Evolutionary conservation across 495 filamentous ascomycete genomes (phyloP).

Genomic region (Venustampulla echinocandica): DNA sequence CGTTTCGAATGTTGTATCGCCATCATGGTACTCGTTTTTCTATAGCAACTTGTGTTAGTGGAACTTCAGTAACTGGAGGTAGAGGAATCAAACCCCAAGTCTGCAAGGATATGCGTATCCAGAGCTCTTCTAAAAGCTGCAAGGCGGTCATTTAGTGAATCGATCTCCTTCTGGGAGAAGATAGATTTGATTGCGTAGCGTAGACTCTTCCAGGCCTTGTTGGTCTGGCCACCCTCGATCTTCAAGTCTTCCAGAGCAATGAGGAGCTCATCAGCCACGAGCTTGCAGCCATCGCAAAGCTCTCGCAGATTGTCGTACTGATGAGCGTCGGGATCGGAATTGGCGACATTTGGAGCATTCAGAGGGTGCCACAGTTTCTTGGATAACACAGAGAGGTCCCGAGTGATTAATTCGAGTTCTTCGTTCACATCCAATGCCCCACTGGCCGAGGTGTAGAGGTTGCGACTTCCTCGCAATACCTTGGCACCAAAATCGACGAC

Average conservation of each 20-base stretch:
- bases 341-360: too few relatives aligned
- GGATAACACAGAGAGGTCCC: neutral
- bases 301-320: too few relatives aligned
- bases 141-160: neutral
- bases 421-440: neutral
- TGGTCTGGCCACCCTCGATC: too few relatives aligned
- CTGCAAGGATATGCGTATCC: neutral
- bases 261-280: too few relatives aligned
- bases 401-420: neutral
- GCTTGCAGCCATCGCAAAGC: too few relatives aligned
- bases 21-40: neutral
- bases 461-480: neutral
- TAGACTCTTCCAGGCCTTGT: too few relatives aligned
- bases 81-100: neutral
- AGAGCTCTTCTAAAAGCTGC: neutral
- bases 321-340: too few relatives aligned
- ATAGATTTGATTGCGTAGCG: too few relatives aligned
- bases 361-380: neutral
- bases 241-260: too few relatives aligned
- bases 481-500: slow-evolving; percentile 4
- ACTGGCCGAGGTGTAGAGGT: neutral
- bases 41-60: neutral
- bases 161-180: too few relatives aligned
- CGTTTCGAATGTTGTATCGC: slow-evolving; percentile 2
- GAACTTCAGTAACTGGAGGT: neutral